Evolutionary conservation across 768 basidiomycete species (phyloP).

Genomic region (Boletus speciosus): DNA sequence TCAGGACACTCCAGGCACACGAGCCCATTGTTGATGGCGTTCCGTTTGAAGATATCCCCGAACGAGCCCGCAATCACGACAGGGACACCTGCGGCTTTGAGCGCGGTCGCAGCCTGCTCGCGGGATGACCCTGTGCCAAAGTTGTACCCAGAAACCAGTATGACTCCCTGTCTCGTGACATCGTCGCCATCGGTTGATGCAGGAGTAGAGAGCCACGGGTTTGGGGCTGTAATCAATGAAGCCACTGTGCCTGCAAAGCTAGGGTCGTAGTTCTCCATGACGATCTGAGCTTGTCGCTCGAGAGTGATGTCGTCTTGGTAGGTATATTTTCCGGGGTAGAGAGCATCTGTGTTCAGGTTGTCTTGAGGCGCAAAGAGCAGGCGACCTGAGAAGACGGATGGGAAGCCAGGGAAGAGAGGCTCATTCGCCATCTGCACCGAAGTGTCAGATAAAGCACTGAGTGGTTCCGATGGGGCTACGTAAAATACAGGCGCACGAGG

Average conservation of each 20-base stretch:
- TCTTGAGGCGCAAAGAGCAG: slow-evolving; percentile 95
- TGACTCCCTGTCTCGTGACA: slow-evolving; percentile 53
- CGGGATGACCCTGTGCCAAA: slow-evolving; percentile 98
- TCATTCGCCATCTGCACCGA: slow-evolving; percentile 41
- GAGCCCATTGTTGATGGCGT: slow-evolving; percentile 97
- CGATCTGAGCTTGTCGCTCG: slow-evolving; percentile 88
- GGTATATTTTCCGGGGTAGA: slow-evolving; percentile 98
- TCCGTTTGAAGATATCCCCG: slow-evolving; percentile 98
- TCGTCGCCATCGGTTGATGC: slow-evolving; percentile 9
- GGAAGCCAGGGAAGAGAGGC: slow-evolving; percentile 78
- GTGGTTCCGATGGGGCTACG: slow-evolving; percentile 35
- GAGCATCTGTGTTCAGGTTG: slow-evolving; percentile 96
- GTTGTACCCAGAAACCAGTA: slow-evolving; percentile 93
- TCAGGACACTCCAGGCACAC: slow-evolving; percentile 93
- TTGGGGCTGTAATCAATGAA: slow-evolving; percentile 37
- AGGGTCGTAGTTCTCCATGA: slow-evolving; percentile 99
- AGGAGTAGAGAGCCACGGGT: slow-evolving; percentile 17
- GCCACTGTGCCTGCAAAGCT: slow-evolving; percentile 72
- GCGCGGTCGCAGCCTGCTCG: slow-evolving; percentile 97
- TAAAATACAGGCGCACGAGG: slow-evolving; percentile 56
- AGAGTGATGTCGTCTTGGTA: slow-evolving; percentile 99
- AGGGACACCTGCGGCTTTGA: slow-evolving; percentile 90
- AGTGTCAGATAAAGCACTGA: slow-evolving; percentile 27
- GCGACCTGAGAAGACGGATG: slow-evolving; percentile 73
- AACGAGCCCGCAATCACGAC: slow-evolving; percentile 97